Conservation (phyloP, 1,284 basidiomycete species). For the Rhodotorula sp. region DNA sequence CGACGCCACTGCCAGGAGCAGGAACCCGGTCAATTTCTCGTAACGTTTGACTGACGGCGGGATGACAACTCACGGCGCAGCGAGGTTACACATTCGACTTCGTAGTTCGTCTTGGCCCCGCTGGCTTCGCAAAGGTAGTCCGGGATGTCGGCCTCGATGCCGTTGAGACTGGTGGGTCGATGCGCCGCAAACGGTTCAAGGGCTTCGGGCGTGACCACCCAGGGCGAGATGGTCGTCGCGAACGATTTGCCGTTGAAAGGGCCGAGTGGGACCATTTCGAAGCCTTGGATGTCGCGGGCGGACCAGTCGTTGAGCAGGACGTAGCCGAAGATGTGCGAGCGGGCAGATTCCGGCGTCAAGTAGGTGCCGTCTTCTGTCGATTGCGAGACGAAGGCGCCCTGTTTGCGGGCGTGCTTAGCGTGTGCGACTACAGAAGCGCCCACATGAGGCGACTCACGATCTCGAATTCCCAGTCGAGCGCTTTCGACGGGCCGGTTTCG, state of each 20-base stretch:
- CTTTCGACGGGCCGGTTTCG: constrained; percentile 23
- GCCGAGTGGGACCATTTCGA: constrained; percentile 39
- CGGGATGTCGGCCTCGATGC: constrained; percentile 3
- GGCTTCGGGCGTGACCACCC: constrained; percentile 42
- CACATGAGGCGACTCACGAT: constrained; percentile 42
- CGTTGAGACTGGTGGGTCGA: constrained; percentile 22
- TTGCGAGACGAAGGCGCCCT: constrained; percentile 36
- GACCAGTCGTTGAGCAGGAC: constrained; percentile 45
- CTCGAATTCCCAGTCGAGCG: constrained; percentile 45
- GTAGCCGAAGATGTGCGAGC: constrained; percentile 40
- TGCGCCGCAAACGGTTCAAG: constrained; percentile 39
- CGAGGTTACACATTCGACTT: constrained; percentile 2
- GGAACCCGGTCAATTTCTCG: not conserved
- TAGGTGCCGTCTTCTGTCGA: constrained; percentile 34
- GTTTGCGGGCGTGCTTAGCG: too few relatives aligned
- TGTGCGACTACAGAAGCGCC: too few relatives aligned
- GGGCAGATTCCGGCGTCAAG: constrained; percentile 32
- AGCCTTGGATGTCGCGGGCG: constrained; percentile 38
- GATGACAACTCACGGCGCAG: not conserved
- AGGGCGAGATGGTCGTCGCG: constrained; percentile 44
- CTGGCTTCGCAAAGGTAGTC: constrained; percentile 4
- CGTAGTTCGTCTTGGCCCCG: constrained; percentile 5
- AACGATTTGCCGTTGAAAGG: constrained; percentile 45
- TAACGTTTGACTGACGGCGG: not conserved
- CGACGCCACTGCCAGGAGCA: not conserved